These are phyloP conservation scores for Ustilago xerochloae DNA, from an alignment of 1,284 basidiomycete species.

Conservation along the genomic window DNA sequence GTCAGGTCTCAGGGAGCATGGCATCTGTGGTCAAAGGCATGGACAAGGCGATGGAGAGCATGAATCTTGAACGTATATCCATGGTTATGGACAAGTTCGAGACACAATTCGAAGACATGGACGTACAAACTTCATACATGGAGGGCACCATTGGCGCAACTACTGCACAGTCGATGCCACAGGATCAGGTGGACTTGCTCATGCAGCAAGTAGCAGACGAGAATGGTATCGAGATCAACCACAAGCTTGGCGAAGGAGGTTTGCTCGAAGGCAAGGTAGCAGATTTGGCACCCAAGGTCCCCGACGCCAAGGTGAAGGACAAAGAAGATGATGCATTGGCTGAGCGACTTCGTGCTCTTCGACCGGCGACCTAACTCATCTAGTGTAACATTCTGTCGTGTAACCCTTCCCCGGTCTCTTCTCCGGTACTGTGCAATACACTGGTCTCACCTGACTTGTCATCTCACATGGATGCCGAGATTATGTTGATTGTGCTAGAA, in stretches of 20 bases:
- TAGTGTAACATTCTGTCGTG: not conserved
- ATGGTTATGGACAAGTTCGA: slow-evolving; percentile 99
- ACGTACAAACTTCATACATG: slow-evolving; percentile 98
- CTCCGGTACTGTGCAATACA: not conserved
- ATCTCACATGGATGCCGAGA: slow-evolving; percentile 7
- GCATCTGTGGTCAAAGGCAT: slow-evolving; percentile 94
- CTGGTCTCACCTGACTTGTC: not conserved
- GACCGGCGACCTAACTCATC: slow-evolving; percentile 54
- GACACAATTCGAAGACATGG: slow-evolving; percentile 92
- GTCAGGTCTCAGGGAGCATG: slow-evolving; percentile 87
- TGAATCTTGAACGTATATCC: slow-evolving; percentile 98
- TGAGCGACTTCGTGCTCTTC: slow-evolving; percentile 71
- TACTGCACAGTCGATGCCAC: slow-evolving; percentile 90
- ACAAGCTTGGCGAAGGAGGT: slow-evolving; percentile 82
- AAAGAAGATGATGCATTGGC: slow-evolving; percentile 78
- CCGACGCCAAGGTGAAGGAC: slow-evolving; percentile 36
- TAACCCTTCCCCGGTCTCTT: not conserved
- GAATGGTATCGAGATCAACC: slow-evolving; percentile 93
- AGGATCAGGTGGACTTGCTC: slow-evolving; percentile 94
- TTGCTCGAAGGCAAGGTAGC: slow-evolving; percentile 73
- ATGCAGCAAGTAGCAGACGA: slow-evolving; percentile 96
- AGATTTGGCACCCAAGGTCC: slow-evolving; percentile 51
- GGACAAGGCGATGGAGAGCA: slow-evolving; percentile 98
- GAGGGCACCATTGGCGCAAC: slow-evolving; percentile 95
- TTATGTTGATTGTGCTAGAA: slow-evolving; percentile 12